phyloP scores from a whole-genome alignment of 2,329 filamentous ascomycete genomes.

The Verticillium dahliae region DNA sequence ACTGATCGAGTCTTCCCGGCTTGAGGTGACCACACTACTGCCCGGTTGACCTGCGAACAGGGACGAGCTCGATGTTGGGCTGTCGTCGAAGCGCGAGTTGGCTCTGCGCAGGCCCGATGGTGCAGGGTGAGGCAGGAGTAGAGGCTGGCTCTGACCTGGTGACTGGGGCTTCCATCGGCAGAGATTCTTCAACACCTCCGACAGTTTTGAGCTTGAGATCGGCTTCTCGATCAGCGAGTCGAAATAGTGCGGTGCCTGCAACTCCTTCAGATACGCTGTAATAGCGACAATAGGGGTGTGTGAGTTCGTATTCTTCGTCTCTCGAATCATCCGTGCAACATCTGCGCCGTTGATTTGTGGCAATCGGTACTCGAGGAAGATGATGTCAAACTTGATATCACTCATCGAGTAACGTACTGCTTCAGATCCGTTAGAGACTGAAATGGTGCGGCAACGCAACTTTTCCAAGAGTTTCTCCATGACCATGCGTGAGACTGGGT shows the following conservation, averaged over 20 bases:
- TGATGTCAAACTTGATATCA: constrained; percentile 97
- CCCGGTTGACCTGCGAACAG: constrained; percentile 62
- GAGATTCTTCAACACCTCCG: constrained; percentile 76
- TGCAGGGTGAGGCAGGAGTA: constrained; percentile 50
- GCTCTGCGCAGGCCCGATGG: constrained; percentile 61
- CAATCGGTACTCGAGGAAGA: constrained; percentile 95
- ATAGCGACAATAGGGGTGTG: constrained; percentile 94
- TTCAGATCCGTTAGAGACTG: constrained; percentile 82
- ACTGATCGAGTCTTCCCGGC: constrained; percentile 80
- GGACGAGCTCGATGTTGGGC: constrained; percentile 74
- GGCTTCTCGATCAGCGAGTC: constrained; percentile 95
- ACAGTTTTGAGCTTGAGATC: constrained; percentile 84
- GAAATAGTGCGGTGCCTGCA: constrained; percentile 92
- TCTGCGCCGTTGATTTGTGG: constrained; percentile 93
- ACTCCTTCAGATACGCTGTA: constrained; percentile 94
- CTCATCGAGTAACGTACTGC: constrained; percentile 91
- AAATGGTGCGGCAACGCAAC: constrained; percentile 87
- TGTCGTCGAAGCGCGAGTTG: constrained; percentile 63
- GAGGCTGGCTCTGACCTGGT: constrained; percentile 32
- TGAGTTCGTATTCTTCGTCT: constrained; percentile 91
- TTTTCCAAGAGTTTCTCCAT: constrained; percentile 98
- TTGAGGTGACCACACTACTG: constrained; percentile 72
- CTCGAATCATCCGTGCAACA: constrained; percentile 93
- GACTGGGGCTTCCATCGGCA: constrained; percentile 88
- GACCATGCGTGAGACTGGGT: constrained; percentile 94